Evolutionary conservation across 257 asterid species (phyloP).

Genomic region (Anisodus tanguticus): DNA sequence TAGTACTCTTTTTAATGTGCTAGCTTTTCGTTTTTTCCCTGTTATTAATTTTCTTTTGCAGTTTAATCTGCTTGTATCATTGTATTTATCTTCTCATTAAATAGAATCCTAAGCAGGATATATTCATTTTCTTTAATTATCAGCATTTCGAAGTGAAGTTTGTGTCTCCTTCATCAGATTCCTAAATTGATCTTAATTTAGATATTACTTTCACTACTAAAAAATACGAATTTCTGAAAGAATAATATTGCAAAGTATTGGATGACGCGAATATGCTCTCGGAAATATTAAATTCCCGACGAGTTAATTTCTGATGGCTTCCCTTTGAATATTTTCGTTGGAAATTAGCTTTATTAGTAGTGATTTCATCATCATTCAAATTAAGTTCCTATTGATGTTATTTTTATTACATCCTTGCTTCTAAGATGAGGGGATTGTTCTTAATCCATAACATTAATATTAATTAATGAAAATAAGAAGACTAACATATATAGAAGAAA

Average conservation of each 20-base stretch:
- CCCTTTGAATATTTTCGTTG: background rate
- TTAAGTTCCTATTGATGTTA: background rate
- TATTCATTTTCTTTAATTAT: background rate
- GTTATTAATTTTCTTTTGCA: background rate
- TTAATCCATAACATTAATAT: background rate
- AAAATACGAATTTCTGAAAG: background rate
- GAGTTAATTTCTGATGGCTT: background rate
- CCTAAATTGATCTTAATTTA: background rate
- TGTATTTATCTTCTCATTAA: slow-evolving; percentile 5
- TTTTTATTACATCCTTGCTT: background rate
- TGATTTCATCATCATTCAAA: background rate
- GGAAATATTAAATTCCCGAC: background rate
- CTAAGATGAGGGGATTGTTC: background rate
- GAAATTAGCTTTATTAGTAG: too few species aligned
- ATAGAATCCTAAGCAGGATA: background rate
- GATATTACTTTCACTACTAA: background rate
- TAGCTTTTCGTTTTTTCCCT: background rate
- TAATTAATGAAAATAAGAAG: background rate
- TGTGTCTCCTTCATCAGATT: background rate
- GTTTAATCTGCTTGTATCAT: background rate
- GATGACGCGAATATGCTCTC: background rate
- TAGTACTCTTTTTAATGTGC: background rate
- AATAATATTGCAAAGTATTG: background rate
- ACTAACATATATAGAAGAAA: background rate
- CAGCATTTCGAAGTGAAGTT: background rate